A percentile compares a stretch with the other conserved stretches of the same genome.
Conservation (phyloP, 1,284 basidiomycete species). For the Heterobasidion annosum region DNA sequence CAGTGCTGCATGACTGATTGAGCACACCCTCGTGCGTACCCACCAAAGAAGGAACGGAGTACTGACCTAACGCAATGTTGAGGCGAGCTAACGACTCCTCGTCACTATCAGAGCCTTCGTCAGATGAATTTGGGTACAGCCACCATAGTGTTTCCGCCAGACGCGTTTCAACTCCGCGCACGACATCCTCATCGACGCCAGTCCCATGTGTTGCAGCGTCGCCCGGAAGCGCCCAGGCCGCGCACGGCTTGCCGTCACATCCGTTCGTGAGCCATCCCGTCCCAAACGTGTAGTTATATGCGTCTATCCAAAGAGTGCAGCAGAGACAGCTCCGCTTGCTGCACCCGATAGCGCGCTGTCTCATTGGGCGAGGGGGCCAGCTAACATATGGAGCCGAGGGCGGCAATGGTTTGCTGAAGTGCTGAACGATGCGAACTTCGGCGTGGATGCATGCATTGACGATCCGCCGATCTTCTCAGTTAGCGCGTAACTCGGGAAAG, state of each 20-base stretch:
- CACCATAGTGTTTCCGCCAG: background rate
- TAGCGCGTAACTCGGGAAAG: background rate
- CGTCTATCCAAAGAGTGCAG: background rate
- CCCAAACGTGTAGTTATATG: background rate
- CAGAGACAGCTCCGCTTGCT: background rate
- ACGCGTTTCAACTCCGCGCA: background rate
- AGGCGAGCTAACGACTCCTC: background rate
- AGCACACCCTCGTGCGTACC: no score
- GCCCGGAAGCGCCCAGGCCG: background rate
- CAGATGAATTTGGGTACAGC: background rate
- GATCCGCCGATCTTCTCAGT: background rate
- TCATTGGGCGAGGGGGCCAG: background rate
- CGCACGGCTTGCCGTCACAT: background rate
- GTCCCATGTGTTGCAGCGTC: background rate
- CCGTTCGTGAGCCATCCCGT: background rate
- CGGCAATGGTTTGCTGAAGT: background rate
- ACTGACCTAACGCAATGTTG: no score
- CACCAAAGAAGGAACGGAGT: no score
- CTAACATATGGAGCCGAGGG: background rate
- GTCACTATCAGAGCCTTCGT: background rate
- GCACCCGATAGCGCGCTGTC: background rate
- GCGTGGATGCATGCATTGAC: background rate
- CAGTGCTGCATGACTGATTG: no score
- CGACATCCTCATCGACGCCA: background rate
- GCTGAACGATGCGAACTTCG: background rate